These are phyloP conservation scores for Pyrenopolyporus hunteri DNA, from an alignment of 495 filamentous ascomycete genomes.

Conservation along the genomic window DNA sequence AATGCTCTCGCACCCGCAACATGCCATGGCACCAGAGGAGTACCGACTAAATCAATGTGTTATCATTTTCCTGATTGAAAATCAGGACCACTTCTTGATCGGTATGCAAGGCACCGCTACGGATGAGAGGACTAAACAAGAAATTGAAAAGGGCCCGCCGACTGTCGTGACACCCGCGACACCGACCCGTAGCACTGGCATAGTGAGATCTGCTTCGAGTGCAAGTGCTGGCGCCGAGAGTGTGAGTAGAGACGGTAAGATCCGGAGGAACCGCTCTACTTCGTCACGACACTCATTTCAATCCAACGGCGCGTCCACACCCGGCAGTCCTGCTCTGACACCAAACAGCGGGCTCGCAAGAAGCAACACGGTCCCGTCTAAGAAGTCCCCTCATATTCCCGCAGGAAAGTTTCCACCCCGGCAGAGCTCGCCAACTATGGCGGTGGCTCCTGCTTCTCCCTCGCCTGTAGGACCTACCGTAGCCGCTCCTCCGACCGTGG, in stretches of 20 bases:
- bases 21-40: slow-evolving; percentile 93
- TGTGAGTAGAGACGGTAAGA: slow-evolving; percentile 74
- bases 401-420: slow-evolving; percentile 60
- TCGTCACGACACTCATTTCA: slow-evolving; percentile 70
- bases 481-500: slow-evolving; percentile 38
- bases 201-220: slow-evolving; percentile 81
- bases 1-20: slow-evolving; percentile 88
- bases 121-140: slow-evolving; percentile 84
- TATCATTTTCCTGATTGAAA: slow-evolving; percentile 96
- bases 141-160: slow-evolving; percentile 74
- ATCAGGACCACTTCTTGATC: slow-evolving; percentile 89
- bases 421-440: slow-evolving; percentile 43
- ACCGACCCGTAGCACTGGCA: slow-evolving; percentile 53
- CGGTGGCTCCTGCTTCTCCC: slow-evolving; percentile 36
- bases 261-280: slow-evolving; percentile 83
- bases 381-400: slow-evolving; percentile 76
- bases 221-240: slow-evolving; percentile 88
- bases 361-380: slow-evolving; percentile 96
- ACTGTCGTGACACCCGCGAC: slow-evolving; percentile 61
- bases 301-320: slow-evolving; percentile 72
- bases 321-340: slow-evolving; percentile 67
- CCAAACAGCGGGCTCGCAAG: slow-evolving; percentile 73
- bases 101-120: slow-evolving; percentile 92
- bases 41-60: slow-evolving; percentile 97
- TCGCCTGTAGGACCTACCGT: slow-evolving; percentile 43